Conservation (phyloP, 2,329 filamentous ascomycete species). For the Aspergillus awamori region DNA sequence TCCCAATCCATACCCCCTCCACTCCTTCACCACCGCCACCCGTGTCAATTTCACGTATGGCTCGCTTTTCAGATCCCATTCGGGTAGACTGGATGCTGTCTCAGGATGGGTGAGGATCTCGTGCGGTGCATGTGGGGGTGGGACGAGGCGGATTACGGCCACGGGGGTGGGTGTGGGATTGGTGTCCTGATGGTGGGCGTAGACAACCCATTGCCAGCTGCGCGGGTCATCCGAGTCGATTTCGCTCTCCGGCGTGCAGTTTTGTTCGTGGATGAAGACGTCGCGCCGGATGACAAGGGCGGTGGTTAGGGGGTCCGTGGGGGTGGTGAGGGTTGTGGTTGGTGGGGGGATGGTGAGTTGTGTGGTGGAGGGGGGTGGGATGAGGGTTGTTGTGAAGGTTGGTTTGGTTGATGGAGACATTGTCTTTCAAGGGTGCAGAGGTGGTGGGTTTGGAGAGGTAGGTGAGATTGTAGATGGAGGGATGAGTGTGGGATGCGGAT, state of each 20-base stretch:
- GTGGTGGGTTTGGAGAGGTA: neutral
- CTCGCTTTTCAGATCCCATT: constrained; percentile 57
- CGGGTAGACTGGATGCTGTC: neutral
- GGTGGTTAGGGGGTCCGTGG: constrained; percentile 47
- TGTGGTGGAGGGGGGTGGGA: constrained; percentile 21
- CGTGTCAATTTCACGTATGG: constrained; percentile 82
- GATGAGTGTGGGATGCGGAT: neutral
- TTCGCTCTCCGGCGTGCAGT: constrained; percentile 66
- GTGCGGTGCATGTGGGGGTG: constrained; percentile 74
- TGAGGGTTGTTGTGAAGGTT: constrained; percentile 17
- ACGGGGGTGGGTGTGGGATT: constrained; percentile 59
- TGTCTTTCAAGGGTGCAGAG: neutral
- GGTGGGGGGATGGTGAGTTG: constrained; percentile 23
- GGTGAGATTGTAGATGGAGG: neutral
- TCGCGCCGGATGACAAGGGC: constrained; percentile 60
- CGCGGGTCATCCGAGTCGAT: constrained; percentile 78
- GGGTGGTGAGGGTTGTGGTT: constrained; percentile 29
- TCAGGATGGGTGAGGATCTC: constrained; percentile 35
- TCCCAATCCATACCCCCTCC: constrained; percentile 67
- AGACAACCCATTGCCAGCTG: constrained; percentile 86
- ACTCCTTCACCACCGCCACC: constrained; percentile 69
- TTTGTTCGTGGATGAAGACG: constrained; percentile 63
- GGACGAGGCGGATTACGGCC: constrained; percentile 77
- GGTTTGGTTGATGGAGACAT: neutral
- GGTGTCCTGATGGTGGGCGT: constrained; percentile 52